These are phyloP conservation scores for Corymbia calophylla DNA, from an alignment of 441 rosid species.

Conservation along the genomic window DNA sequence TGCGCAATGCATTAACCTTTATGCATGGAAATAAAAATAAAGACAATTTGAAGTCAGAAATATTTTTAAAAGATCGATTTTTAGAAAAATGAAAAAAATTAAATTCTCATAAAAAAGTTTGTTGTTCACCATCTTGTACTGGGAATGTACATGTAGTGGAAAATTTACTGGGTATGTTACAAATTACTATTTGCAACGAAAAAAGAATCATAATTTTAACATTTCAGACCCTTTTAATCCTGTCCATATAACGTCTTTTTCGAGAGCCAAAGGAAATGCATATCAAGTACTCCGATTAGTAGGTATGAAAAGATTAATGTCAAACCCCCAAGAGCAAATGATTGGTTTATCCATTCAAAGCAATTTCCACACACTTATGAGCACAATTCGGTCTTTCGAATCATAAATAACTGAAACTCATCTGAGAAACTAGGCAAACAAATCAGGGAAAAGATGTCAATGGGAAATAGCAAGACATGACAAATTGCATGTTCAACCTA, in stretches of 20 bases:
- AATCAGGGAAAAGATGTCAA: neutral
- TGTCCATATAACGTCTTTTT: neutral
- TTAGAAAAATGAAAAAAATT: neutral
- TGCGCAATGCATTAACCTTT: neutral
- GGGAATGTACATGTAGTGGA: neutral
- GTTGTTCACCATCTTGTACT: neutral
- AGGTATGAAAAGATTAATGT: neutral
- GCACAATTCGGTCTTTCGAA: neutral
- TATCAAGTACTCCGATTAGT: neutral
- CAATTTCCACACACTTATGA: neutral
- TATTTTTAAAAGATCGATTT: neutral
- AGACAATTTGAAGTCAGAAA: neutral
- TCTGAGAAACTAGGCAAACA: neutral
- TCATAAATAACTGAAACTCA: neutral
- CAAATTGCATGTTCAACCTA: neutral
- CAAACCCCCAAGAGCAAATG: neutral
- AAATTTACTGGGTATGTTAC: neutral
- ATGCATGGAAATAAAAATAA: neutral
- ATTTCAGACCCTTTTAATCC: neutral
- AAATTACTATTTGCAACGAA: neutral
- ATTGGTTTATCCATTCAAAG: neutral
- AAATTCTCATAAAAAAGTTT: neutral
- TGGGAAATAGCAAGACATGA: neutral
- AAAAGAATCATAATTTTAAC: neutral
- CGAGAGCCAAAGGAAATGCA: neutral